Evolutionary conservation across 2,329 filamentous ascomycete genomes (phyloP), one percentile per base, ranked within the genome.

Genomic region (Dactylonectria estremocensis): DNA sequence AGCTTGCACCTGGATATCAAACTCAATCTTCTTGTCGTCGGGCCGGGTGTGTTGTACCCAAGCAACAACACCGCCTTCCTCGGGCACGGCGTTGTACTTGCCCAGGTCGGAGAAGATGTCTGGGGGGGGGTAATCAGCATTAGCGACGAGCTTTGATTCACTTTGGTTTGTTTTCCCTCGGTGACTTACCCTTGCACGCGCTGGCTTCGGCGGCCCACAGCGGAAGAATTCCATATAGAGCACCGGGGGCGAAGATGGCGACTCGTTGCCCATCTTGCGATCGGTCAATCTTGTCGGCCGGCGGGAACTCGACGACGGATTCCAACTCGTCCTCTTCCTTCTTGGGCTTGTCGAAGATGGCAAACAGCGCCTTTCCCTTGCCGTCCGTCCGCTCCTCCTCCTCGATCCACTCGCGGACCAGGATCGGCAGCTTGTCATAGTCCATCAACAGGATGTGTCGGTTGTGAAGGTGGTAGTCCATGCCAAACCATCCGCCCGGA

Each of bases 221-320:
- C 37, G 86, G 86, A 53, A 87, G 69, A 11, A 83, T 79, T 37
- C 83, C 80, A 64, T 88, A 87, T 10, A 88, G 71, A 10, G 86
- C 86, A 0, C 86, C 86, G 0, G 86, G 86, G 18, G 86, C 85
- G 74, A 88, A 88, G 33, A 88, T 81, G n/a, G 83, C 83, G 2
- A 85, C 75, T 64, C 75, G 77, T 56, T 79, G 70, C 55, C 77
- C 70, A 64, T 84, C 82, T 24, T 72, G 48, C 63, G 64, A 62
- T 71, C 78, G 64, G 67, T 79, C 60, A 54, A 77, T 69, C 66
- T 77, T 61, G 67, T 75, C 70, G 60, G 72, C 72, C 37, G 71
- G 49, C 3, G 71, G 68, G 20, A 81, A 72, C 58, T 75, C 68
- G 18, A 81, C 79, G 1, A 77, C 83, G 14, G 81, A 78, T 49